Evolutionary conservation across 371 early-diverging fungal species (phyloP).

Genomic region (Mucor sp.): DNA sequence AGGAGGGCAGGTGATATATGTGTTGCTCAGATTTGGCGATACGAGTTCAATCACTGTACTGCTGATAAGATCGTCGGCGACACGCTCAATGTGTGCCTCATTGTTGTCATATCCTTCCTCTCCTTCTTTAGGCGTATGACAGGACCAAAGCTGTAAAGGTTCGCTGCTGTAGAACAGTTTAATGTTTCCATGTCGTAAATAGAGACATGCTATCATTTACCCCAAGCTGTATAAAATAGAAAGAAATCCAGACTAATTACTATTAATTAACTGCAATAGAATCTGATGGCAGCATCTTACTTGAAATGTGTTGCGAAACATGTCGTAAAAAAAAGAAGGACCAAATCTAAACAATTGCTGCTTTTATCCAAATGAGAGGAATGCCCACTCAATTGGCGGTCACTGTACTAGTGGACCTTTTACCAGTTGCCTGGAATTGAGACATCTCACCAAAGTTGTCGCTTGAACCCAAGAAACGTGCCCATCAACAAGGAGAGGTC

Average conservation of each 20-base stretch:
- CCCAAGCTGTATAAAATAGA: slow-evolving; percentile 90
- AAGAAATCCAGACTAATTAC: slow-evolving; percentile 81
- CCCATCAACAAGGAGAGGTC: too few species aligned
- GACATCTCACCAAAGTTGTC: too few species aligned
- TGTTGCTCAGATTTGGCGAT: slow-evolving; percentile 79
- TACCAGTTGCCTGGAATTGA: background rate
- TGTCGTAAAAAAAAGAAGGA: slow-evolving; percentile 17
- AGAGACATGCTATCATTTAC: slow-evolving; percentile 40
- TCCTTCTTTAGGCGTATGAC: slow-evolving; percentile 48
- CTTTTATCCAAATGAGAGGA: background rate
- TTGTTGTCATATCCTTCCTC: slow-evolving; percentile 10
- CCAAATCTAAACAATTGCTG: background rate
- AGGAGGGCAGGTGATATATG: slow-evolving; percentile 88
- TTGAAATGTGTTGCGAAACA: slow-evolving; percentile 80
- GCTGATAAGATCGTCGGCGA: slow-evolving; percentile 82
- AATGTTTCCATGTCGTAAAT: too few species aligned
- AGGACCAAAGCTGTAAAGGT: slow-evolving; percentile 88
- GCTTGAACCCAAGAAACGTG: too few species aligned
- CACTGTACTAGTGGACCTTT: background rate
- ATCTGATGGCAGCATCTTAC: slow-evolving; percentile 31
- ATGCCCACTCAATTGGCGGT: background rate
- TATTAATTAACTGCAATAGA: background rate
- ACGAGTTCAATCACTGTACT: slow-evolving; percentile 81
- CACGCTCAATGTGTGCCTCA: slow-evolving; percentile 70
- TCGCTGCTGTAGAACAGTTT: slow-evolving; percentile 58